Percentiles rank a stretch among this genome's conserved stretches.
These are phyloP conservation scores for Cercospora nicotianae DNA, from an alignment of 2,329 filamentous ascomycete species.

Conservation along the genomic window DNA sequence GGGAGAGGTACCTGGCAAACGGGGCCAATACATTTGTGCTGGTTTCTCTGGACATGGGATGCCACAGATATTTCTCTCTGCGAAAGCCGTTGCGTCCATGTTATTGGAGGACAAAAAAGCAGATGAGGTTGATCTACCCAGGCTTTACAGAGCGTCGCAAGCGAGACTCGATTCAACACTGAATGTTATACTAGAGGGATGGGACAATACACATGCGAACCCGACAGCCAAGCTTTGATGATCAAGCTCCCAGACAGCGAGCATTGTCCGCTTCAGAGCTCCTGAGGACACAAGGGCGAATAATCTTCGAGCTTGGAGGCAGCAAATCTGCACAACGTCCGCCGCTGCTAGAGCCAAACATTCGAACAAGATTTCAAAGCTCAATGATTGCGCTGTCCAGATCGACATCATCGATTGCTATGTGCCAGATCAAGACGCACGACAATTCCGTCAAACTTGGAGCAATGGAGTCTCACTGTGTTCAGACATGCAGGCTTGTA, in stretches of 20 bases:
- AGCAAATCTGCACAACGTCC: not conserved
- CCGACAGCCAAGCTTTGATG: slow-evolving; percentile 19
- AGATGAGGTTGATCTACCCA: slow-evolving; percentile 24
- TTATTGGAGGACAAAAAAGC: slow-evolving; percentile 14
- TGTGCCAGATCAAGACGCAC: not conserved
- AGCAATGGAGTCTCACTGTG: too few species aligned
- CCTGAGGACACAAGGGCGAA: not conserved
- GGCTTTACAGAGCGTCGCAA: slow-evolving; percentile 22
- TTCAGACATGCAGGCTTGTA: not conserved
- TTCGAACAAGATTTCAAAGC: not conserved
- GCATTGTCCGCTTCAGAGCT: not conserved
- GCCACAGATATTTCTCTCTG: slow-evolving; percentile 29
- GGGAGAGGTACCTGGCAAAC: slow-evolving; percentile 27
- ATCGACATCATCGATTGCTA: not conserved
- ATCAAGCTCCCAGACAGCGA: slow-evolving; percentile 37
- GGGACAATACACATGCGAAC: slow-evolving; percentile 17
- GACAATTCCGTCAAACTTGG: too few species aligned
- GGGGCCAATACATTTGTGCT: slow-evolving; percentile 28
- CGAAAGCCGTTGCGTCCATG: slow-evolving; percentile 27
- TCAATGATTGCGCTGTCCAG: not conserved
- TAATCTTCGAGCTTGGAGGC: not conserved
- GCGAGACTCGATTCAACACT: slow-evolving; percentile 21
- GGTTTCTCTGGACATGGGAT: slow-evolving; percentile 31
- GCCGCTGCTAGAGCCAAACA: not conserved
- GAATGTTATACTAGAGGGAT: slow-evolving; percentile 23